Conservation (phyloP, 495 filamentous ascomycete species). For the Penicillium canariense region DNA sequence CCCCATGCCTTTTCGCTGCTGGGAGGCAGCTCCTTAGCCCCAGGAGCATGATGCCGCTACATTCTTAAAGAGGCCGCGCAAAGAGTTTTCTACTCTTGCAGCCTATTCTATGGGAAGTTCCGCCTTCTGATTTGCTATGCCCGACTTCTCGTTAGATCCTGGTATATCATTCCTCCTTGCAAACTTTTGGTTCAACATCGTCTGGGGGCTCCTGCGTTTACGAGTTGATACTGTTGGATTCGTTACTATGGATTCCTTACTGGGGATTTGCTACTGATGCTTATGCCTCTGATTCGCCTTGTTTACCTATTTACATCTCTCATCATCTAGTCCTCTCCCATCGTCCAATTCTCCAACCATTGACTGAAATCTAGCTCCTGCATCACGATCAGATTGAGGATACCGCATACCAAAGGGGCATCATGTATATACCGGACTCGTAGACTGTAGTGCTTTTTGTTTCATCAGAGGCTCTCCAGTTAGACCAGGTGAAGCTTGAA, state of each 20-base stretch:
- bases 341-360: neutral
- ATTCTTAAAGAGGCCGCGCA: neutral
- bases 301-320: slow-evolving; percentile 2
- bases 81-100: neutral
- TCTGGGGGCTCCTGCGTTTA: too few species aligned
- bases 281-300: neutral
- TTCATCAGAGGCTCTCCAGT: too few species aligned
- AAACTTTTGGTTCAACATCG: too few species aligned
- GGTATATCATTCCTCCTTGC: too few species aligned
- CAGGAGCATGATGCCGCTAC: slow-evolving; percentile 1
- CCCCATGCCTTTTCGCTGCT: neutral
- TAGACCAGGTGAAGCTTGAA: too few species aligned
- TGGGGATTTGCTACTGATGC: neutral
- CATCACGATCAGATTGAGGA: neutral
- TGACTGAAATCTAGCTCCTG: neutral
- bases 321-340: neutral
- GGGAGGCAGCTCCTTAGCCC: neutral
- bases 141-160: neutral
- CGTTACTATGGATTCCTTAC: neutral
- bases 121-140: neutral
- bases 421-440: too few species aligned
- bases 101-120: neutral
- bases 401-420: neutral
- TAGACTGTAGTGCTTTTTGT: too few species aligned
- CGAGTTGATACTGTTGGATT: too few species aligned